Evolutionary conservation across 768 basidiomycete genomes (phyloP).

Genomic region (Termitomyces sp.): DNA sequence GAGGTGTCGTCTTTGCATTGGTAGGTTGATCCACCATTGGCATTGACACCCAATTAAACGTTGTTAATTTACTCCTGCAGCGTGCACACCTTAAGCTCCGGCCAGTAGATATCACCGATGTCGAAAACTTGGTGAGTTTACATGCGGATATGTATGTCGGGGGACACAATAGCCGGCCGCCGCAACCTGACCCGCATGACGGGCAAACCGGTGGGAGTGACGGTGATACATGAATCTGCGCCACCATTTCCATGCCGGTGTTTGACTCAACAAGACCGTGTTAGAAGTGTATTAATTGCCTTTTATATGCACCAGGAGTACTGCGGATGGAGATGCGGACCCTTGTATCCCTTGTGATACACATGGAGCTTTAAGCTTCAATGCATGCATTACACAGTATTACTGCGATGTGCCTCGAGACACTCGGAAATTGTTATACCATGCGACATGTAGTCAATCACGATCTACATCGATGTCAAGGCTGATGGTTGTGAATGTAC

Average conservation of each 20-base stretch:
- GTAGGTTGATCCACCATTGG: conserved; percentile 23
- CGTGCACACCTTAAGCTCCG: conserved; percentile 35
- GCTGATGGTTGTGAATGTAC: background rate
- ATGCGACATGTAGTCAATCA: background rate
- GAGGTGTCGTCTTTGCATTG: conserved; percentile 47
- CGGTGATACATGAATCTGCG: background rate
- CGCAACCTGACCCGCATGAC: background rate
- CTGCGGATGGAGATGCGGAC: no score
- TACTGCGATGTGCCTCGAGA: background rate
- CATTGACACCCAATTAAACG: background rate
- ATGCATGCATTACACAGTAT: background rate
- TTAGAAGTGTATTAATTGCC: background rate
- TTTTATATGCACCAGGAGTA: background rate
- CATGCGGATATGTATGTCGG: conserved; percentile 44
- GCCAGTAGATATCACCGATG: conserved; percentile 27
- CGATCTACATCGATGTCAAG: background rate
- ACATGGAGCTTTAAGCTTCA: background rate
- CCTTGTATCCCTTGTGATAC: background rate
- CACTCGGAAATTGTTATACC: background rate
- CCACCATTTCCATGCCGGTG: background rate
- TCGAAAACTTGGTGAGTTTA: conserved; percentile 34
- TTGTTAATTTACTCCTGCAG: conserved; percentile 20
- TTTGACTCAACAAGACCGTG: background rate
- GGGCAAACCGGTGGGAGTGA: background rate
- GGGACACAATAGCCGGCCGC: conserved; percentile 14